Evolutionary conservation across 2,329 filamentous ascomycete species (phyloP).

Genomic region (Pyrenophora tritici-repentis): DNA sequence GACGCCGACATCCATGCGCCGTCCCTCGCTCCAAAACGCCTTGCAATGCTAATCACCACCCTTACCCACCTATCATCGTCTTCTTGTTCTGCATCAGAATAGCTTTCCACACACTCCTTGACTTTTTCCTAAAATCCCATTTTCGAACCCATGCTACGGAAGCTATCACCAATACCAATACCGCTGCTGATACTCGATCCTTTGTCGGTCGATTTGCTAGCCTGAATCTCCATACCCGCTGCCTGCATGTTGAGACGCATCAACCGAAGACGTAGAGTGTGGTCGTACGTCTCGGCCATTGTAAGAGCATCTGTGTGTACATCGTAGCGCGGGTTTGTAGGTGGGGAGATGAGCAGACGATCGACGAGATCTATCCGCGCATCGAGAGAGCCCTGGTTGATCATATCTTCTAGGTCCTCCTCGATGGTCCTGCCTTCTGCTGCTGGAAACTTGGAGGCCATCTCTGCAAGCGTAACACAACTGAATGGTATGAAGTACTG

Average conservation of each 20-base stretch:
- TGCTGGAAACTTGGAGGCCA: conserved; percentile 75
- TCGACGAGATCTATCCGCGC: conserved; percentile 86
- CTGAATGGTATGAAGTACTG: conserved; percentile 93
- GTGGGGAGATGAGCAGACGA: conserved; percentile 73
- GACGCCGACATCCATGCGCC: neutral
- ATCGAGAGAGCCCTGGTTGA: conserved; percentile 70
- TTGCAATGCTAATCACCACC: conserved; percentile 13
- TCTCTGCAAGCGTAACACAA: conserved; percentile 77
- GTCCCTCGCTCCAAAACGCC: conserved; percentile 12
- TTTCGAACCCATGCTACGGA: conserved; percentile 37
- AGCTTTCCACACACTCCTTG: neutral
- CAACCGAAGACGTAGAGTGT: conserved; percentile 75
- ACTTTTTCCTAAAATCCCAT: conserved; percentile 33
- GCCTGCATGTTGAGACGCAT: conserved; percentile 76
- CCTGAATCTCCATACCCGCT: conserved; percentile 71
- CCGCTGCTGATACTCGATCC: conserved; percentile 22
- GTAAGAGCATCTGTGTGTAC: conserved; percentile 73
- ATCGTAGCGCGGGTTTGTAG: conserved; percentile 66
- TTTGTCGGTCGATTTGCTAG: conserved; percentile 30
- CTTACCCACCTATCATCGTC: neutral
- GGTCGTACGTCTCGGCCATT: conserved; percentile 72
- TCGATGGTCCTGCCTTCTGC: conserved; percentile 60
- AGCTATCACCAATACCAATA: conserved; percentile 31
- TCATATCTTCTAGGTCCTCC: conserved; percentile 77
- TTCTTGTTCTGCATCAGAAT: too few relatives aligned